These are phyloP conservation scores for Fusarium equiseti DNA, from an alignment of 2,329 filamentous ascomycete genomes.

Conservation along the genomic window DNA sequence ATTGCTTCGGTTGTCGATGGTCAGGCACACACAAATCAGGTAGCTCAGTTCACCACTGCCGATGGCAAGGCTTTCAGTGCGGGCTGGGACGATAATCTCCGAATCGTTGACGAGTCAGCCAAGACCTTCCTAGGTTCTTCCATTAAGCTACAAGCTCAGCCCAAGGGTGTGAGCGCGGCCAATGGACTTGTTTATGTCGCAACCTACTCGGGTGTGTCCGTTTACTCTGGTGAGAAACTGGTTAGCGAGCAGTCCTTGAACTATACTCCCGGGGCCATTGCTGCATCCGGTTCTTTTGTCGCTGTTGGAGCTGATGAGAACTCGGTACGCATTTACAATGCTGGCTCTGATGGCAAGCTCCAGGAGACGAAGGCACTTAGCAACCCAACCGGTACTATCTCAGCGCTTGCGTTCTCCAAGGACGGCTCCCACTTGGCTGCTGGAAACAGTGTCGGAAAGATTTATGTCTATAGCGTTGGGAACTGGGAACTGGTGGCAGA, in stretches of 20 bases:
- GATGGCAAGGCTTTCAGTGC: conserved; percentile 81
- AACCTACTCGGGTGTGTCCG: conserved; percentile 62
- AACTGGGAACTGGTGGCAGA: conserved; percentile 82
- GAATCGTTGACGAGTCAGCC: conserved; percentile 79
- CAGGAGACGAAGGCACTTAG: conserved; percentile 68
- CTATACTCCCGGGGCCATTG: conserved; percentile 77
- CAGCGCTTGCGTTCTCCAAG: conserved; percentile 84
- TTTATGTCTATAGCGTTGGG: conserved; percentile 77
- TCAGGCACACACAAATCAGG: conserved; percentile 85
- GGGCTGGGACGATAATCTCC: conserved; percentile 93
- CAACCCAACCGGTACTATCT: conserved; percentile 78
- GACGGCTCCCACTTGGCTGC: conserved; percentile 83
- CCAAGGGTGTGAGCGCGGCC: conserved; percentile 76
- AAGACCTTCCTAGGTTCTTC: conserved; percentile 80
- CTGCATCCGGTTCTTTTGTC: conserved; percentile 74
- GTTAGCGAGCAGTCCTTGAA: conserved; percentile 70
- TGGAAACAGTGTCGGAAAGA: conserved; percentile 87
- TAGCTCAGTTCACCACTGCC: conserved; percentile 77
- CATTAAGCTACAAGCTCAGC: conserved; percentile 80
- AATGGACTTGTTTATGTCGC: conserved; percentile 68
- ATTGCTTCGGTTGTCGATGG: conserved; percentile 79
- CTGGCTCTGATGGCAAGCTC: conserved; percentile 67
- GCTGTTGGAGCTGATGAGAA: conserved; percentile 83
- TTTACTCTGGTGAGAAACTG: conserved; percentile 71
- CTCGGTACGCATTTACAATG: conserved; percentile 77